Evolutionary conservation across 345 rosid genomes (phyloP), one percentile per base, ranked within the genome.

Genomic region (Combretum micranthum): DNA sequence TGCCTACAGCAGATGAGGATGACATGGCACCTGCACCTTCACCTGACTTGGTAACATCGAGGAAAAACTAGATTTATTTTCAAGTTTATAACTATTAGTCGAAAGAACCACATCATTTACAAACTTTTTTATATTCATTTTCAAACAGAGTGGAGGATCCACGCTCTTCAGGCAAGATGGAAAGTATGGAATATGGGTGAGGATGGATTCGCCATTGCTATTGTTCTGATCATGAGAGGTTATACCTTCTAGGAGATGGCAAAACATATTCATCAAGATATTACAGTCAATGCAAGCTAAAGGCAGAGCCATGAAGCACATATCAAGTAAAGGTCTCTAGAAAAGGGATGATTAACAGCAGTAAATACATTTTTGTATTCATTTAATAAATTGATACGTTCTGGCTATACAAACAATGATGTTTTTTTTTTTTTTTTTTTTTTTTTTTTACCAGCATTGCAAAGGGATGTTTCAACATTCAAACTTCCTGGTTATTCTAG

Each of bases 11-110:
- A 57, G 81, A 67, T 32, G 54, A 83, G 2, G 82, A 80, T 47
- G 94, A 82, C 57, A 73, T 79, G 18, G 66, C 81, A 25, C 97
- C 96, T 46, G 96, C 96, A 63, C 96, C 96, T 66, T 76, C 94
- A 13, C 96, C 97, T 46, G 75, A 75, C 57, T 64, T 71, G 84
- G 85, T 85, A 77, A 71, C 26, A 42, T 20, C 39, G 9, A 60
- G 55, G 64, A 48, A 32, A 15, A 20, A 7, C 19, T 48, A 16
- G 37, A 18, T 26, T 57, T 16, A 12, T 21, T 46, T 53, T 17
- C 4, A 32, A 32, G 37, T 44, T 26, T 17, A 21, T 26, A 11
- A 14, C 15, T 51, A 20, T 19, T 51, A 50, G 13, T 13, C 16
- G 21, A n/a, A 20, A 23, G 47, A 32, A 47, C 15, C 20, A 48